Base-by-base conservation (phyloP, 495 filamentous ascomycete genomes). In the Sordaria brevicollis region DNA sequence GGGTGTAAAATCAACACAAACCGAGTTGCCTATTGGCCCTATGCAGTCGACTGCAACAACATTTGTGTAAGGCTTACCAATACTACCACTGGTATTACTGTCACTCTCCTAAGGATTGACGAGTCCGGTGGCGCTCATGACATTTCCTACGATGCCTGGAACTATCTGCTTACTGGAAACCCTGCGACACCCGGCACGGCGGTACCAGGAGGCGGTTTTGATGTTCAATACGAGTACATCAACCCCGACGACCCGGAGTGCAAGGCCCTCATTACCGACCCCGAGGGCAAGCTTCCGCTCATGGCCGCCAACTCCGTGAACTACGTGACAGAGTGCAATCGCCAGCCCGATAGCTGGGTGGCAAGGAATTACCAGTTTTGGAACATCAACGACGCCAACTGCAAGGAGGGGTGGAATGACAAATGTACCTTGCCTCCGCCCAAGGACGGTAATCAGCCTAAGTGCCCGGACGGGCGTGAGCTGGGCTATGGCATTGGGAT, bases 241-340 rank as follows among this genome's bases (percentile, higher is more conserved):
- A 74, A 82, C 37, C 72, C 80, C 25, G 74, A 81, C 21, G 68
- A 77, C 2, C 79, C 77, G 1, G 67, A 70, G 0, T 84, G 83
- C 72, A 70, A 77, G 37, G 73, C 72, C 65, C 72, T 84, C 57
- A 77, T 84, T 67, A 71, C 79, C 75, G 83, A 82, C 67, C 71
- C 78, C 43, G 78, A 74, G 49, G 39, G 71, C 71, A 83, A 81
- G 75, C 72, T 84, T 31, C 83, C 83, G 4, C 79, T 84, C 19
- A 83, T 80, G 75, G 83, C 81, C 1, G 71, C 82, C 34, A 84
- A 84, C 76, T 83, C 82, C 74, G 83, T 84, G 79, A 82, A 83
- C 39, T 84, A 77, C 54, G 71, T 84, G 2, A 77, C 79, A 13
- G 80, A 76, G 72, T 84, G 83, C 67, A 78, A 83, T 11, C 73